Conservation (phyloP, 768 basidiomycete genomes). For the Amanita rimosa region DNA sequence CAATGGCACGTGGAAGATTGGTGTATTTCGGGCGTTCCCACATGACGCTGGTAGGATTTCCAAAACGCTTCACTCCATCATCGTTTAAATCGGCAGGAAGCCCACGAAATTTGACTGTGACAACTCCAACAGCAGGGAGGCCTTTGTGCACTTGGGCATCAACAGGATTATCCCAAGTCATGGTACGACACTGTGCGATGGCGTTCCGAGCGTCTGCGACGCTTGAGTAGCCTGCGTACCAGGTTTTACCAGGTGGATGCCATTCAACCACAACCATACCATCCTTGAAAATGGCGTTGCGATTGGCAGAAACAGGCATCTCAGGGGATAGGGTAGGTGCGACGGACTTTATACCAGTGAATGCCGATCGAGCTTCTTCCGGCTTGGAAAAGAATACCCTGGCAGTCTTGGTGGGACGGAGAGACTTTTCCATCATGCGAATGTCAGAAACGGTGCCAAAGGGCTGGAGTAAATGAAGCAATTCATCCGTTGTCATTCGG, state of each 20-base stretch:
- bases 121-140: slow-evolving; percentile 42
- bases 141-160: slow-evolving; percentile 42
- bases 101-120: slow-evolving; percentile 49
- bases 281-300: slow-evolving; percentile 33
- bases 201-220: slow-evolving; percentile 37
- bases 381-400: slow-evolving; percentile 37
- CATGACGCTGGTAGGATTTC: slow-evolving; percentile 37
- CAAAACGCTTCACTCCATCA: slow-evolving; percentile 33
- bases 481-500: slow-evolving; percentile 17
- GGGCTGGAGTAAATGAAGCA: slow-evolving; percentile 26
- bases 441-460: slow-evolving; percentile 39
- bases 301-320: slow-evolving; percentile 28
- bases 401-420: slow-evolving; percentile 17
- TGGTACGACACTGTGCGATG: slow-evolving; percentile 28
- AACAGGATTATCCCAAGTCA: slow-evolving; percentile 28
- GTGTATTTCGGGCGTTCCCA: slow-evolving; percentile 35
- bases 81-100: slow-evolving; percentile 35
- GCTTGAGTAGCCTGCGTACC: slow-evolving; percentile 53
- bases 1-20: slow-evolving; percentile 25
- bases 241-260: slow-evolving; percentile 43
- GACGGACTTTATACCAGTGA: slow-evolving; percentile 35
- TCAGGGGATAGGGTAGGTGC: slow-evolving; percentile 33
- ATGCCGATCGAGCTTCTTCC: slow-evolving; percentile 42
- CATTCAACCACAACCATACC: slow-evolving; percentile 47
- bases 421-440: slow-evolving; percentile 13